Conservation (phyloP, 306 rosid species). For the Fragaria iinumae region DNA sequence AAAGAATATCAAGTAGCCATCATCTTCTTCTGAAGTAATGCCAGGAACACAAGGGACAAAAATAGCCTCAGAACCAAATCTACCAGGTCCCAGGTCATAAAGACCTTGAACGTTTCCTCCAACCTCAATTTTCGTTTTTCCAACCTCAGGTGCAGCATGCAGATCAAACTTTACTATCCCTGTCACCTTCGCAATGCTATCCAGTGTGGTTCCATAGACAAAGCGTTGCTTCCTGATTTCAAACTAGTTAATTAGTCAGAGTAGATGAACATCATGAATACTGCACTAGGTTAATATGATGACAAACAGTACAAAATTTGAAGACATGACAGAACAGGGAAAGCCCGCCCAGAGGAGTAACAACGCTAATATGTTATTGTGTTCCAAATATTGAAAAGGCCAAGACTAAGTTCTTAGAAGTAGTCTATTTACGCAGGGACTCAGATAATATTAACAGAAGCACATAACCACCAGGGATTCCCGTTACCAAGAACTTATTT, state of each 20-base stretch:
- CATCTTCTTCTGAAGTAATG: slow-evolving; percentile 78
- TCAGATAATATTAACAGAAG: neutral
- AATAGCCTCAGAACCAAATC: slow-evolving; percentile 83
- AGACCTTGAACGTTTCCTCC: slow-evolving; percentile 84
- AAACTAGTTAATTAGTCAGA: slow-evolving; percentile 7
- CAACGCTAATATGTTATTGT: neutral
- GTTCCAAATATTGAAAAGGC: neutral
- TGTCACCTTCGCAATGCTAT: slow-evolving; percentile 62
- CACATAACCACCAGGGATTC: neutral
- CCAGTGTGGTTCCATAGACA: slow-evolving; percentile 79
- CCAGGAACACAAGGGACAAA: slow-evolving; percentile 78
- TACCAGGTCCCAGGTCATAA: slow-evolving; percentile 75
- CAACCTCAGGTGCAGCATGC: slow-evolving; percentile 63
- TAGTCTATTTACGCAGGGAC: neutral
- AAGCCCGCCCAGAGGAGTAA: neutral
- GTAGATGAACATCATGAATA: neutral
- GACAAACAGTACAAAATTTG: neutral
- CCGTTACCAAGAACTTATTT: neutral
- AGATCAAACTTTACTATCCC: slow-evolving; percentile 85
- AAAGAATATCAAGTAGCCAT: slow-evolving; percentile 80
- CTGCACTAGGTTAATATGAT: neutral
- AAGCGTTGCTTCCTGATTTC: slow-evolving; percentile 67
- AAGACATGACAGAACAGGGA: neutral
- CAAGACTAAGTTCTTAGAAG: neutral
- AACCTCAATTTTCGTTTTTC: slow-evolving; percentile 59